These are phyloP conservation scores for Hysterangium stoloniferum DNA, from an alignment of 768 basidiomycete species.

Conservation along the genomic window DNA sequence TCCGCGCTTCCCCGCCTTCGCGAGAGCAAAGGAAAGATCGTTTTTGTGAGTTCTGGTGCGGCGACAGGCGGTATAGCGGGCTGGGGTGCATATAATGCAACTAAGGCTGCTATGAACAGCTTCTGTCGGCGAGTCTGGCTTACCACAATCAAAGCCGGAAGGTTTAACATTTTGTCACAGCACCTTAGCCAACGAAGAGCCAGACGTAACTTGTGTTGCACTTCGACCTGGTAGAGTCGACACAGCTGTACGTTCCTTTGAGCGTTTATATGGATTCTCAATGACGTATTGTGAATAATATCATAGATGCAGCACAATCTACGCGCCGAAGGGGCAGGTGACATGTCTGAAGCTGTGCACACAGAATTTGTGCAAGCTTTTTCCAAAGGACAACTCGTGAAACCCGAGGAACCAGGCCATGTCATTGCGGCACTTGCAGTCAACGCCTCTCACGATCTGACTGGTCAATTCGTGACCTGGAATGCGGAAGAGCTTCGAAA, in stretches of 20 bases:
- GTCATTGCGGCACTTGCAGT: slow-evolving; percentile 74
- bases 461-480: slow-evolving; percentile 79
- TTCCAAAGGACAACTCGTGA: slow-evolving; percentile 61
- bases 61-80: slow-evolving; percentile 56
- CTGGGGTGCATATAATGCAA: slow-evolving; percentile 79
- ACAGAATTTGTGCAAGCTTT: slow-evolving; percentile 50
- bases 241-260: slow-evolving; percentile 50
- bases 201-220: slow-evolving; percentile 63
- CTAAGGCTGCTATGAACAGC: slow-evolving; percentile 87
- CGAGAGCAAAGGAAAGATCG: slow-evolving; percentile 53
- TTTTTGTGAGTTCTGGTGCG: slow-evolving; percentile 84
- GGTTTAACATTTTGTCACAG: slow-evolving; percentile 30
- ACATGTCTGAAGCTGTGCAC: slow-evolving; percentile 51
- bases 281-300: slow-evolving; percentile 6
- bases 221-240: slow-evolving; percentile 86
- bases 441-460: slow-evolving; percentile 51
- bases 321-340: slow-evolving; percentile 39
- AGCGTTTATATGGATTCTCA: background rate
- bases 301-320: slow-evolving; percentile 63
- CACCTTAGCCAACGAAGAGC: slow-evolving; percentile 81
- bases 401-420: slow-evolving; percentile 65
- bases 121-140: slow-evolving; percentile 48
- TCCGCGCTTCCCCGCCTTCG: slow-evolving; percentile 64
- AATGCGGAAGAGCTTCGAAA: slow-evolving; percentile 43
- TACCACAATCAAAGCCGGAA: background rate